Percentiles rank a stretch among this genome's conserved stretches.
Evolutionary conservation across 2,329 filamentous ascomycete species (phyloP).

Genomic region (Fusarium verrucosum): DNA sequence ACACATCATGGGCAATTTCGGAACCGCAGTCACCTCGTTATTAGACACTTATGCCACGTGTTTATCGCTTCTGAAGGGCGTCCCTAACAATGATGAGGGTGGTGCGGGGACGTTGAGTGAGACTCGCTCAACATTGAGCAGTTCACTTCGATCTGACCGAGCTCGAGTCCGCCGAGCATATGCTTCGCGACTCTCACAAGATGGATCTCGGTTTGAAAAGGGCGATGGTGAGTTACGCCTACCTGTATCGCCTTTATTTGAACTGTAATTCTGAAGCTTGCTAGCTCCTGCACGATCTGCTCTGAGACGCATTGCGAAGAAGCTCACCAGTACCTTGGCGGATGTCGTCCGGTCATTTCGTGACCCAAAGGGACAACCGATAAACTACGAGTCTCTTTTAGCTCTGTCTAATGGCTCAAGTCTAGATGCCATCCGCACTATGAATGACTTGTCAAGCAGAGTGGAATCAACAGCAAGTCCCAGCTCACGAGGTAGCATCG

Average conservation of each 20-base stretch:
- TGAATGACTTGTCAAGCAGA: conserved; percentile 57
- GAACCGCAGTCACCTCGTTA: conserved; percentile 55
- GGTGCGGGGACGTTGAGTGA: conserved; percentile 39
- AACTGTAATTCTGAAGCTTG: conserved; percentile 22
- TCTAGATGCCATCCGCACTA: conserved; percentile 59
- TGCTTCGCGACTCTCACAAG: conserved; percentile 51
- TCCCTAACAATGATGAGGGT: conserved; percentile 38
- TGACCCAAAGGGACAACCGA: conserved; percentile 44
- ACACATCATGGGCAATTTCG: conserved; percentile 51
- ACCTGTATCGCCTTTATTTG: background rate
- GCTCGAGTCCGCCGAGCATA: conserved; percentile 56
- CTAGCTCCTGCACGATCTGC: conserved; percentile 53
- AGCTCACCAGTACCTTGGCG: conserved; percentile 55
- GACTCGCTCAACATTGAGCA: conserved; percentile 44
- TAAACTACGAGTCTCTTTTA: conserved; percentile 59
- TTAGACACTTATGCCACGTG: conserved; percentile 60
- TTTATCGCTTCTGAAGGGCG: conserved; percentile 53
- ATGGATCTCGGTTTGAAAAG: conserved; percentile 55
- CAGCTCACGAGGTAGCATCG: conserved; percentile 25
- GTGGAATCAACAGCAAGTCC: conserved; percentile 33
- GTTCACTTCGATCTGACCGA: conserved; percentile 53
- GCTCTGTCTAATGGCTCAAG: conserved; percentile 59
- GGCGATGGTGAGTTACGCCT: conserved; percentile 57
- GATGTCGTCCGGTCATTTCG: conserved; percentile 49
- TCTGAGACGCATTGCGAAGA: conserved; percentile 54